These are phyloP conservation scores for Diaporthe sp. DNA, from an alignment of 2,329 filamentous ascomycete species.

Conservation along the genomic window DNA sequence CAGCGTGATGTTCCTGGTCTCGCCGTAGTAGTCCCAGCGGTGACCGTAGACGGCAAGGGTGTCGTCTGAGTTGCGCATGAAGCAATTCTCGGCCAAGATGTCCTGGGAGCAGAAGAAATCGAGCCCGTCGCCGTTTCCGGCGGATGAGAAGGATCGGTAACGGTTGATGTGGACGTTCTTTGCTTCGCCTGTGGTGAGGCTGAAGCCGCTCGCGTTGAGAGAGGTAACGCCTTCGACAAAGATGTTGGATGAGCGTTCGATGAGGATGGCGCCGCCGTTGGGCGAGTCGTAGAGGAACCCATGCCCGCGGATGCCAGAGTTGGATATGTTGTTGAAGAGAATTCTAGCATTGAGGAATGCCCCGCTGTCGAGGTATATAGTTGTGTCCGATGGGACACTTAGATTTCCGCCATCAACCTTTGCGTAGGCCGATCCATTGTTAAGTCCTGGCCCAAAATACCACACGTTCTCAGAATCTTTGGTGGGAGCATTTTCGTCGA, in stretches of 20 bases:
- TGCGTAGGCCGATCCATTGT: conserved; percentile 9
- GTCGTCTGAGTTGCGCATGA: conserved; percentile 55
- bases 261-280: conserved; percentile 26
- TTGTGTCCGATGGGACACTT: background rate
- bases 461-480: background rate
- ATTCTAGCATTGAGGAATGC: conserved; percentile 18
- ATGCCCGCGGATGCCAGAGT: conserved; percentile 23
- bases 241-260: conserved; percentile 16
- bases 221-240: conserved; percentile 19
- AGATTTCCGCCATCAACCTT: conserved; percentile 12
- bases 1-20: conserved; percentile 51
- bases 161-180: conserved; percentile 5
- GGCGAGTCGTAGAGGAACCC: conserved; percentile 7
- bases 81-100: conserved; percentile 49
- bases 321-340: conserved; percentile 3
- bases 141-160: conserved; percentile 12
- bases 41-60: conserved; percentile 52
- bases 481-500: background rate
- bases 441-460: conserved; percentile 18
- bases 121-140: conserved; percentile 45
- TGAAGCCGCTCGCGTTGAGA: conserved; percentile 17
- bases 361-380: conserved; percentile 8
- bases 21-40: conserved; percentile 50
- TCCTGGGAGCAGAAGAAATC: conserved; percentile 46
- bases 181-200: conserved; percentile 18